Percentiles rank a stretch among this genome's conserved stretches.
phyloP scores from a whole-genome alignment of 2,329 filamentous ascomycete genomes.

The Macroventuria anomochaeta region DNA sequence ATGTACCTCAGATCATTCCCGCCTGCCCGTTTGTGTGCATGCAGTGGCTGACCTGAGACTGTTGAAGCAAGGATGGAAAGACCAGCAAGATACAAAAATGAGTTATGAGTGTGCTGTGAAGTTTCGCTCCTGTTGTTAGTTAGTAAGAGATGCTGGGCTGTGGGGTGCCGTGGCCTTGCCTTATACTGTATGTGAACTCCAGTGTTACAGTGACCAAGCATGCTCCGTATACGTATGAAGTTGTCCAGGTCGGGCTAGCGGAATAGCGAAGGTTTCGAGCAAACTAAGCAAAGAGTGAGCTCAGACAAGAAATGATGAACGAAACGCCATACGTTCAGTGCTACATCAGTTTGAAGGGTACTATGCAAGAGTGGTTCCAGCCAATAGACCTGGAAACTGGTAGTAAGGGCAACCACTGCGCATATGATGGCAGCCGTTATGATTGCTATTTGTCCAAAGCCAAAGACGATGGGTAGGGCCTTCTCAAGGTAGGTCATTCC shows the following conservation, averaged over 20 bases:
- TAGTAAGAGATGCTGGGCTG: neutral
- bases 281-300: neutral
- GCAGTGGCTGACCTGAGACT: neutral
- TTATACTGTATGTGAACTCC: neutral
- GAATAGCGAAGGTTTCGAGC: neutral
- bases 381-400: neutral
- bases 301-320: neutral
- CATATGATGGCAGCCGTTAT: neutral
- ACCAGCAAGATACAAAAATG: neutral
- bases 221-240: neutral
- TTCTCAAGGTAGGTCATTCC: neutral
- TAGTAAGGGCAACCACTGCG: neutral
- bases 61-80: neutral
- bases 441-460: neutral
- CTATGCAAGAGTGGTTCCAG: neutral
- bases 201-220: neutral
- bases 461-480: neutral
- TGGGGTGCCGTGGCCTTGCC: neutral
- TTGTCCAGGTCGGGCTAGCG: neutral
- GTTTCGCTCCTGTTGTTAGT: neutral
- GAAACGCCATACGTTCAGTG: neutral
- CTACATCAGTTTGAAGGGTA: neutral
- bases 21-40: slow-evolving; percentile 2
- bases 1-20: neutral
- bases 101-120: neutral